Conservation (phyloP, 768 basidiomycete species). For the Tricholoma saponaceum region DNA sequence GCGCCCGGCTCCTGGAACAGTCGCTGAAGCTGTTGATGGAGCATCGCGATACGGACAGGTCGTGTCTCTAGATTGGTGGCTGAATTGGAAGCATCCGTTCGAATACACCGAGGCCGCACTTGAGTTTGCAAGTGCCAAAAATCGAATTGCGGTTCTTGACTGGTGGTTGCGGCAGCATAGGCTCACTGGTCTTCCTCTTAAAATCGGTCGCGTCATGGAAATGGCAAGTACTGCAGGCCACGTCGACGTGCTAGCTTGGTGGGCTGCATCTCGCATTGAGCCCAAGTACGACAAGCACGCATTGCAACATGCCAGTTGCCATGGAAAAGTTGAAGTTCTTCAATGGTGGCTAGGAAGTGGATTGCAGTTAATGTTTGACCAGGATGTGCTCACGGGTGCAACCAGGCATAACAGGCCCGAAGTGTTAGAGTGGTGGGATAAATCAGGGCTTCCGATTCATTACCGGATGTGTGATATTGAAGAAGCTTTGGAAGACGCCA, state of each 20-base stretch:
- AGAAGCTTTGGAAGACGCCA: constrained; percentile 85
- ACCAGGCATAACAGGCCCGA: constrained; percentile 79
- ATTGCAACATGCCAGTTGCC: constrained; percentile 73
- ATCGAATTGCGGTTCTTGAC: constrained; percentile 69
- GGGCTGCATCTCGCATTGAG: constrained; percentile 74
- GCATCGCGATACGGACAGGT: constrained; percentile 78
- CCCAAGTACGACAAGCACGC: constrained; percentile 76
- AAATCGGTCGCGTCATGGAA: constrained; percentile 83
- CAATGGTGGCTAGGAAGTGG: constrained; percentile 84
- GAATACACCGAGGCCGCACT: constrained; percentile 80
- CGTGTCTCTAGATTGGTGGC: constrained; percentile 79
- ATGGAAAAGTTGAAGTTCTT: constrained; percentile 75
- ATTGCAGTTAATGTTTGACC: constrained; percentile 74
- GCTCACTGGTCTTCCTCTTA: constrained; percentile 52
- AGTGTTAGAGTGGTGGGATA: constrained; percentile 88
- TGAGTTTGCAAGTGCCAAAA: constrained; percentile 75
- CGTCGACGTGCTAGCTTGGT: constrained; percentile 79
- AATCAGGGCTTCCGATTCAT: constrained; percentile 71
- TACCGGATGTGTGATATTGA: constrained; percentile 92
- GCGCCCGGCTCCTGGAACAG: constrained; percentile 47
- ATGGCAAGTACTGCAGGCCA: constrained; percentile 78
- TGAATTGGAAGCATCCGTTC: constrained; percentile 55
- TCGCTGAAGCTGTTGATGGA: constrained; percentile 71
- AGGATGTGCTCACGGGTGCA: constrained; percentile 74
- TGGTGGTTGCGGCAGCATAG: constrained; percentile 75